Base-by-base conservation (phyloP, 495 filamentous ascomycete species). In the Pseudomonodictys pantanalensis region DNA sequence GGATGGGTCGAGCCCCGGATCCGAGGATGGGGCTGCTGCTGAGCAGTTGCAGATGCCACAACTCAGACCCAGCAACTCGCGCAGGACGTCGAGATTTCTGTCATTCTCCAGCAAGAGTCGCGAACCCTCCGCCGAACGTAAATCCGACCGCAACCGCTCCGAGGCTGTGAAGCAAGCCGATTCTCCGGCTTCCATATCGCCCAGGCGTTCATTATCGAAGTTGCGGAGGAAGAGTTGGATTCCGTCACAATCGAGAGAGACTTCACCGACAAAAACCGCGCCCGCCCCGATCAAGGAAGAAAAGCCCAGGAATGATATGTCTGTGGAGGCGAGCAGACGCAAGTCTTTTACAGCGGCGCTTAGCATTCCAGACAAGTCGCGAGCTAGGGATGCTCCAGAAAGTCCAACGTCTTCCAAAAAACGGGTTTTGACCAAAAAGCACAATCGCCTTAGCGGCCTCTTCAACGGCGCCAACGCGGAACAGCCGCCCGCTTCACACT, bases 161-260 rank as follows among this genome's bases (percentile, higher is more conserved):
- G 29, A 45, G 12, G 30, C 15, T 18, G 28, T 29, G 18, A 58
- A 48, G 38, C 25, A 47, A 17, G 20, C 41, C 32, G 52, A 57
- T 8, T 45, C 52, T 7, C 24, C 61, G 1, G 43, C 8, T 11
- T 58, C 60, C 26, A 52, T 51, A 26, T 62, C 61, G 3, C 61
- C 62, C 10, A 41, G 20, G 1, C 66, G 62, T 17, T 62, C 66
- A 20, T 29, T 68, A 24, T 43, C 57, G 12, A 65, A 56, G 30
- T 47, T 68, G 41, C 25, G 62, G 58, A 58, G 66, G 23, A 65
- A 65, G 52, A 65, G 61, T 2, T 68, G 66, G 66, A 62, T 68
- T 1, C 42, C 60, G 25, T 49, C 60, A n/a, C 47, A 48, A 25
- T 65, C 66, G 18, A 35, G 66, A 26, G 50, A 56, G 22, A 33